Evolutionary conservation across 2,329 filamentous ascomycete species (phyloP), one percentile per base, ranked within the genome.

Genomic region (Epicoccum sorghinum): DNA sequence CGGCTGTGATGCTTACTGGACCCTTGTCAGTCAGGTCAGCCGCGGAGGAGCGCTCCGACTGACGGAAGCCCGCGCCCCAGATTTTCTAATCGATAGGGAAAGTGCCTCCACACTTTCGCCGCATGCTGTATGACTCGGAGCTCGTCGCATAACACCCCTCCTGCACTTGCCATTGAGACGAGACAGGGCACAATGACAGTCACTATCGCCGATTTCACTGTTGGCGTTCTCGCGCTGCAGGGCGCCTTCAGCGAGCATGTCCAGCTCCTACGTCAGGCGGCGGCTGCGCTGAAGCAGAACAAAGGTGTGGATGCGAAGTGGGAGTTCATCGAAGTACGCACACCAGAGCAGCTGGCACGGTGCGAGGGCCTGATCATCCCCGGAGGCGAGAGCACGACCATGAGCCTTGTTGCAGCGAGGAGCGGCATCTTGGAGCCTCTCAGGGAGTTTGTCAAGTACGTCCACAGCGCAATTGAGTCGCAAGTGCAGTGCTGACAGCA

Each of bases 211-310:
- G 59, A 64, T 30, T 52, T 85, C 51, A 85, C 82, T 13, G 78
- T 88, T 41, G 86, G 86, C 59, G 85, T 88, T 30, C 80, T 88
- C 33, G 86, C 95, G 62, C 84, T 99, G 14, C 95, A 99, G 77
- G 95, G 95, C 66, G 93, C 93, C 53, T 97, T 98, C 75, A 83
- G 86, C 67, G 93, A 99, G 75, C 93, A 99, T 78, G 74, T 96
- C 52, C 82, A 86, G 61, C 84, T 96, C 33, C 82, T 98, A 33
- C 83, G 83, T 61, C 82, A 84, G 59, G 92, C 93, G 5, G 83
- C 86, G 2, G 70, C 76, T n/a, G 75, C 77, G 22, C 71, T 89
- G 38, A 55, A 64, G 51, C 47, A 52, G 59, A 58, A 55, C 40
- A 54, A 41, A 55, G 44, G 52, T 36, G 46, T 61, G 24, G 52